Conservation (phyloP, 1,284 basidiomycete genomes). For the Phylloboletellus chloephorus region DNA sequence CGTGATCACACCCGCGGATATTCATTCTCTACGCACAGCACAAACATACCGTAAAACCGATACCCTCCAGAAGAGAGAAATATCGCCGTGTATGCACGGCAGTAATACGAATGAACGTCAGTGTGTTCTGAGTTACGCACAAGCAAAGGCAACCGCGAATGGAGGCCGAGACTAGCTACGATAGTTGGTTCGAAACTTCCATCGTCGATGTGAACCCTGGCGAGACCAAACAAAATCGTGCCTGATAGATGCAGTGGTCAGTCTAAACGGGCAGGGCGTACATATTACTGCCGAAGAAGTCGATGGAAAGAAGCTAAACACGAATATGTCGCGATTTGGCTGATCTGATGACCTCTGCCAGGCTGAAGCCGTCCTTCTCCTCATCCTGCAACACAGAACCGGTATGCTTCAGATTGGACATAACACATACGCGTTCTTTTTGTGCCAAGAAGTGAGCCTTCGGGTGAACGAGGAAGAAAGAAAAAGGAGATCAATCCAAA, state of each 20-base stretch:
- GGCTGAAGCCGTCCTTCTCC: slow-evolving; percentile 30
- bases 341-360: slow-evolving; percentile 34
- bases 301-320: slow-evolving; percentile 25
- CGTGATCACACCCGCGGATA: too few species aligned
- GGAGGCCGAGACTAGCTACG: slow-evolving; percentile 44
- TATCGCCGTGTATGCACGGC: slow-evolving; percentile 36
- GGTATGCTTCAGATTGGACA: slow-evolving; percentile 26
- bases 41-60: slow-evolving; percentile 43
- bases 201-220: slow-evolving; percentile 19
- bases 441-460: slow-evolving; percentile 38
- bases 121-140: slow-evolving; percentile 21
- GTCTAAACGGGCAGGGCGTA: neutral
- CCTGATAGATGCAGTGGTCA: slow-evolving; percentile 30
- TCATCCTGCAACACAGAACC: slow-evolving; percentile 33
- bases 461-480: slow-evolving; percentile 46
- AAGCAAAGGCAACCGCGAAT: slow-evolving; percentile 42
- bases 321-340: slow-evolving; percentile 37
- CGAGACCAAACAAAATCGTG: slow-evolving; percentile 40
- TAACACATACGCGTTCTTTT: slow-evolving; percentile 38
- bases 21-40: too few species aligned
- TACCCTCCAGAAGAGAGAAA: slow-evolving; percentile 34
- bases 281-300: slow-evolving; percentile 28
- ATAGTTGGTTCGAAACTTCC: slow-evolving; percentile 50
- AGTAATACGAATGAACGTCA: neutral
- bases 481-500: slow-evolving; percentile 46